These are phyloP conservation scores for Fusarium pseudocircinatum DNA, from an alignment of 2,329 filamentous ascomycete species.

Conservation along the genomic window DNA sequence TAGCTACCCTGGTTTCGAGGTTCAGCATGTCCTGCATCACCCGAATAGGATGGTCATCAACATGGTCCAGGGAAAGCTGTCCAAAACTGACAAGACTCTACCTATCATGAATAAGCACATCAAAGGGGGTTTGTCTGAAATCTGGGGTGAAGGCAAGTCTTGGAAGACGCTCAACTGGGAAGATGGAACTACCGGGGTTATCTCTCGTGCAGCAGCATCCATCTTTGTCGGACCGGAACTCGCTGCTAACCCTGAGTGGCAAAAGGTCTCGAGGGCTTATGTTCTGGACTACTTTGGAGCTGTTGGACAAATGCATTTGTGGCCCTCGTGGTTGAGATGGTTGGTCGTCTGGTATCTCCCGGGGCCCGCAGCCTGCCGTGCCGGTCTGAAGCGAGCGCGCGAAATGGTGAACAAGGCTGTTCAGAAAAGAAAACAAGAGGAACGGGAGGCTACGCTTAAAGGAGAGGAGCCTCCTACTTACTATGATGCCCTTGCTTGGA, in stretches of 20 bases:
- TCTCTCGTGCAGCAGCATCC: not conserved
- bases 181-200: not conserved
- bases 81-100: not conserved
- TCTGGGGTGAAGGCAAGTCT: not conserved
- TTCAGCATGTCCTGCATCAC: not conserved
- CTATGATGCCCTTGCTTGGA: not conserved
- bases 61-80: not conserved
- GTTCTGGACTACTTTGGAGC: not conserved
- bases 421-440: not conserved
- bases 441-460: fast-evolving
- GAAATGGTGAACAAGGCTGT: not conserved
- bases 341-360: not conserved
- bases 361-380: not conserved
- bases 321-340: not conserved
- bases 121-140: fast-evolving
- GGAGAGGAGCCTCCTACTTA: not conserved
- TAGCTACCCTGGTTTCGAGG: not conserved
- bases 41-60: not conserved
- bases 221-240: not conserved
- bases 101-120: not conserved
- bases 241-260: not conserved
- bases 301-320: not conserved
- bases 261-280: not conserved
- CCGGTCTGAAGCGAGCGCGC: not conserved
- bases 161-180: not conserved